Percentiles rank a stretch among this genome's conserved stretches.
Conservation (phyloP, 2,329 filamentous ascomycete species). For the Fusarium illudens region DNA sequence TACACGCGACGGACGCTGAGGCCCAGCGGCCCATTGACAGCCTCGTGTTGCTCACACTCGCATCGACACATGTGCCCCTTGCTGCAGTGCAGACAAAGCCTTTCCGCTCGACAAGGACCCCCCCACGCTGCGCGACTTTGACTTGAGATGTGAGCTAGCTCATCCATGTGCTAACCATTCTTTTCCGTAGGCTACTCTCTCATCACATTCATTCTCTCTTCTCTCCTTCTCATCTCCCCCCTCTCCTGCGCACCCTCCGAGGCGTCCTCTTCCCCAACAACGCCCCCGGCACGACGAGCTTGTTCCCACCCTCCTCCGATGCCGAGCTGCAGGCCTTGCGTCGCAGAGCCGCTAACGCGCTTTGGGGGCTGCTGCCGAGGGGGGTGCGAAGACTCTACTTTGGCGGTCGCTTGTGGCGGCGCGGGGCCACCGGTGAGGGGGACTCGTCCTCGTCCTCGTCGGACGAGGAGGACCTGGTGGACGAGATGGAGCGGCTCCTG, state of each 20-base stretch:
- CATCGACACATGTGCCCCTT: constrained; percentile 26
- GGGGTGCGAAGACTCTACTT: constrained; percentile 61
- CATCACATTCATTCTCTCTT: constrained; percentile 66
- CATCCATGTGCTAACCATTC: constrained; percentile 40
- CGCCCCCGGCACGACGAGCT: constrained; percentile 70
- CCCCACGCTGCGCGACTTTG: constrained; percentile 22
- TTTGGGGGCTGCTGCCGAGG: constrained; percentile 59
- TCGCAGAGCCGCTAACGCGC: constrained; percentile 70
- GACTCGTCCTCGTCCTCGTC: constrained; percentile 28
- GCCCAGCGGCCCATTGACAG: constrained; percentile 31
- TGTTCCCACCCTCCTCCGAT: constrained; percentile 67
- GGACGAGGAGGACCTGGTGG: constrained; percentile 55
- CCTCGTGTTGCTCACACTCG: constrained; percentile 31
- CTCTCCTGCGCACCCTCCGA: constrained; percentile 75
- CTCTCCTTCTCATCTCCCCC: constrained; percentile 70
- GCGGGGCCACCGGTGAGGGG: constrained; percentile 32
- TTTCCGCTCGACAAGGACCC: constrained; percentile 30
- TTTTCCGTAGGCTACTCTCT: constrained; percentile 63
- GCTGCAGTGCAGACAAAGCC: constrained; percentile 15
- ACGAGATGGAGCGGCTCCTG: constrained; percentile 72
- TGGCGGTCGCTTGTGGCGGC: constrained; percentile 49
- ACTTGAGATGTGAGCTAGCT: constrained; percentile 18
- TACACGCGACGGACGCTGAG: constrained; percentile 15
- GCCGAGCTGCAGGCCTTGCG: constrained; percentile 69
- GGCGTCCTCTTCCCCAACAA: constrained; percentile 88